A percentile compares a stretch with the other conserved stretches of the same genome.
These are phyloP conservation scores for Entoloma clypeatum DNA, from an alignment of 1,284 basidiomycete species.

Conservation along the genomic window DNA sequence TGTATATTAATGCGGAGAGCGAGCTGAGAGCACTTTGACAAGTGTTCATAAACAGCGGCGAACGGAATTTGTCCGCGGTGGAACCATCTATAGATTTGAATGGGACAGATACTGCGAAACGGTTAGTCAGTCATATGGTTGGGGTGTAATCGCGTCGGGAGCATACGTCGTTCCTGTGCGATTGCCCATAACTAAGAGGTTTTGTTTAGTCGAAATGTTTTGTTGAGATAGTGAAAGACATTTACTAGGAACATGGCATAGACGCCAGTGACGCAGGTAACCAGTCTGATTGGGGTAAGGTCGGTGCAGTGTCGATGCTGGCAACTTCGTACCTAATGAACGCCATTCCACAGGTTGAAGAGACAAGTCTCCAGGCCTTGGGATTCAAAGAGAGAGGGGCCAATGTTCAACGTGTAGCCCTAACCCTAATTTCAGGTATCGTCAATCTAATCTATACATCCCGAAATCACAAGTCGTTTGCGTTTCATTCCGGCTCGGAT, in stretches of 20 bases:
- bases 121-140: constrained; percentile 9
- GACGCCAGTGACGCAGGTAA: constrained; percentile 64
- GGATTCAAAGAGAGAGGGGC: too few relatives aligned
- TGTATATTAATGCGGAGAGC: constrained; percentile 76
- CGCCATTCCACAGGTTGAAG: constrained; percentile 30
- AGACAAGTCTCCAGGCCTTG: too few relatives aligned
- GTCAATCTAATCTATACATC: constrained; percentile 7
- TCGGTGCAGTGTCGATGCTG: background rate
- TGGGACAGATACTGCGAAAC: constrained; percentile 72
- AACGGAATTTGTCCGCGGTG: constrained; percentile 77
- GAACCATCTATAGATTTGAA: constrained; percentile 67
- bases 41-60: constrained; percentile 84
- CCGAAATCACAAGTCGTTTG: background rate
- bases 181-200: constrained; percentile 75
- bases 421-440: constrained; percentile 26
- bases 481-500: too few relatives aligned
- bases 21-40: constrained; percentile 83
- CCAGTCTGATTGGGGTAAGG: constrained; percentile 42
- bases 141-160: constrained; percentile 10
- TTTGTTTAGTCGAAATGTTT: constrained; percentile 11
- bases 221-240: constrained; percentile 12
- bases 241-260: constrained; percentile 78
- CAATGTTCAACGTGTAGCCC: constrained; percentile 31
- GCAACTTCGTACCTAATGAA: constrained; percentile 38
- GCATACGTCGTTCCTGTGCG: constrained; percentile 85